Conservation (phyloP, 2,329 filamentous ascomycete species). For the Colletotrichum simmondsii region DNA sequence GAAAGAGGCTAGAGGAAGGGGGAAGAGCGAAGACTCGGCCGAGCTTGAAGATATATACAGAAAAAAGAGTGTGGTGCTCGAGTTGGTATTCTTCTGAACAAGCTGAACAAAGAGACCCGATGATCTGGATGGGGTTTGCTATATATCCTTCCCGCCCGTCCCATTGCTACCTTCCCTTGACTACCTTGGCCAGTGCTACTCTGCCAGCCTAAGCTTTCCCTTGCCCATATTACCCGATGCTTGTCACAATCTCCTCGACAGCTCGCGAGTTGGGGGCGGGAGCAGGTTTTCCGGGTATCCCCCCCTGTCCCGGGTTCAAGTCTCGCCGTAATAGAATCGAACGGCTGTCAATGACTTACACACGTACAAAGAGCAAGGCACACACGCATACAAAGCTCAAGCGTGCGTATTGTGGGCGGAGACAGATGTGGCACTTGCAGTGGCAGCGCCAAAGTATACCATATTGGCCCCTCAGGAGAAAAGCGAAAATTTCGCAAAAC, state of each 20-base stretch:
- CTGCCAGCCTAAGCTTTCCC: background rate
- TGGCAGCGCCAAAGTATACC: background rate
- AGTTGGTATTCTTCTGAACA: background rate
- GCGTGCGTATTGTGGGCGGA: background rate
- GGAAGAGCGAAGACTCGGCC: too few relatives aligned
- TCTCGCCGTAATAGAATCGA: too few relatives aligned
- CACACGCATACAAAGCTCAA: too few relatives aligned
- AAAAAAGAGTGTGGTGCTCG: background rate
- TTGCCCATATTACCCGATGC: background rate
- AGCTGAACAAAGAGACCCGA: background rate
- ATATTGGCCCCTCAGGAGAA: background rate
- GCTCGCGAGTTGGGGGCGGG: background rate
- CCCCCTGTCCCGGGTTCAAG: too few relatives aligned
- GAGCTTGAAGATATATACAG: background rate
- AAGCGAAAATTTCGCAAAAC: background rate
- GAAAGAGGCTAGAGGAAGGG: background rate
- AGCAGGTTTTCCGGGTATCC: too few relatives aligned
- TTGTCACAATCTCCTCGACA: background rate
- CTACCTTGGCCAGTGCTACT: background rate
- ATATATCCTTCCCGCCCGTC: slow-evolving; percentile 5
- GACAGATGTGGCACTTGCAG: background rate
- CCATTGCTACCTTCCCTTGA: background rate
- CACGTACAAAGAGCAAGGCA: too few relatives aligned
- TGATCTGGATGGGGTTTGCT: background rate
- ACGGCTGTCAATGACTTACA: too few relatives aligned